A percentile compares a stretch with the other conserved stretches of the same genome.
These are phyloP conservation scores for Albizia julibrissin DNA, from an alignment of 306 rosid species.

Conservation along the genomic window DNA sequence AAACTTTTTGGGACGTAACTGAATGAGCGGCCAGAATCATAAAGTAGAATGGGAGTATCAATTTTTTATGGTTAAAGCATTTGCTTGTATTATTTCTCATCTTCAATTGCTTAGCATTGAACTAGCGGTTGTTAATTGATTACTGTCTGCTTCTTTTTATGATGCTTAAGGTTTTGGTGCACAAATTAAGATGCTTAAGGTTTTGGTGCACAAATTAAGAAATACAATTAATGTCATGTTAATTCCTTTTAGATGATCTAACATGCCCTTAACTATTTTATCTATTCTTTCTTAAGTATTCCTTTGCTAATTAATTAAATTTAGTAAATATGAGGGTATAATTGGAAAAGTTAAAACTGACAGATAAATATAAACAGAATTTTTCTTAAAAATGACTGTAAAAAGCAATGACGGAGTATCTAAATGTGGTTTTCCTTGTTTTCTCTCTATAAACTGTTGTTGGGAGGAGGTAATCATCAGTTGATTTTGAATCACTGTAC, in stretches of 20 bases:
- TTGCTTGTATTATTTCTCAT: not conserved
- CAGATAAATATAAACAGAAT: not conserved
- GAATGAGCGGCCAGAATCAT: not conserved
- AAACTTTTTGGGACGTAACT: not conserved
- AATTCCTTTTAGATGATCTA: not conserved
- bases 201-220: not conserved
- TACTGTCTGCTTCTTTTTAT: not conserved
- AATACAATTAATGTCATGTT: not conserved
- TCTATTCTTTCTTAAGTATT: not conserved
- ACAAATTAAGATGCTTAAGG: not conserved
- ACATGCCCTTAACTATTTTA: not conserved
- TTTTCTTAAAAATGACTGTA: not conserved
- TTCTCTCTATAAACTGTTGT: not conserved
- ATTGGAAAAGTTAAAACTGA: not conserved
- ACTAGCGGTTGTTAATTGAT: not conserved
- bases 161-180: not conserved
- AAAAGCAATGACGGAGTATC: not conserved
- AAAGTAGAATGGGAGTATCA: not conserved
- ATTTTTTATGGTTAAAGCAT: constrained; percentile 3
- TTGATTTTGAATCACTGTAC: not conserved
- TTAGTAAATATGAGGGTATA: not conserved
- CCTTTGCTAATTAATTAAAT: not conserved
- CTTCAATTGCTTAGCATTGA: not conserved
- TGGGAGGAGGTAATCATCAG: not conserved
- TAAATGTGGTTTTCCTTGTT: not conserved